These are phyloP conservation scores for Adansonia madagascariensis DNA, from an alignment of 441 rosid species.

Conservation along the genomic window DNA sequence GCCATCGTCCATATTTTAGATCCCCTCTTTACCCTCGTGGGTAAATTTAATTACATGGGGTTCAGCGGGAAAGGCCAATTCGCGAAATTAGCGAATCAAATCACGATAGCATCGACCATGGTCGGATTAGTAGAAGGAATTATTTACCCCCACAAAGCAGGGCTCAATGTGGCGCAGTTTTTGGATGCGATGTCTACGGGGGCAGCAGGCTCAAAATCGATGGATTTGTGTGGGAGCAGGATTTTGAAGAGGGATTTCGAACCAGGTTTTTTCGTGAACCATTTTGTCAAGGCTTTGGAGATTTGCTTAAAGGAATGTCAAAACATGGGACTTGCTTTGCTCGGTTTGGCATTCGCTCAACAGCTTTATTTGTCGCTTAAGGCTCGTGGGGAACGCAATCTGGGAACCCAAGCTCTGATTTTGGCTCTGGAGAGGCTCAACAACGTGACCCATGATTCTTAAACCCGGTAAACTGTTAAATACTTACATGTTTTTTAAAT, in stretches of 20 bases:
- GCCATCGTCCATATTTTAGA: constrained; percentile 46
- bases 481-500: neutral
- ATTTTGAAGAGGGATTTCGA: constrained; percentile 80
- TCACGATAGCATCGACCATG: constrained; percentile 82
- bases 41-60: constrained; percentile 83
- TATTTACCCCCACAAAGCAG: constrained; percentile 72
- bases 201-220: constrained; percentile 73
- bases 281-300: constrained; percentile 84
- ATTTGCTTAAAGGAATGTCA: constrained; percentile 86
- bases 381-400: constrained; percentile 81
- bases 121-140: constrained; percentile 88
- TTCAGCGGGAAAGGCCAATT: constrained; percentile 80
- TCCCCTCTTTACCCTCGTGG: constrained; percentile 69
- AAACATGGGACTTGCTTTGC: constrained; percentile 78
- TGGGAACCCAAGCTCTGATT: constrained; percentile 79
- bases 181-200: constrained; percentile 68
- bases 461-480: constrained; percentile 37
- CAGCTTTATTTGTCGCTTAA: constrained; percentile 87
- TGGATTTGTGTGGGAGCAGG: constrained; percentile 62
- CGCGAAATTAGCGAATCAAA: constrained; percentile 79
- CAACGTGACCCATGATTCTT: constrained; percentile 52
- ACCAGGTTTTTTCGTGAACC: constrained; percentile 80
- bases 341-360: constrained; percentile 80
- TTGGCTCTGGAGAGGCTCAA: constrained; percentile 83
- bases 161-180: constrained; percentile 63